These are phyloP conservation scores for Effrenium voratum DNA, from an alignment of 73 alveolate species.

Conservation along the genomic window DNA sequence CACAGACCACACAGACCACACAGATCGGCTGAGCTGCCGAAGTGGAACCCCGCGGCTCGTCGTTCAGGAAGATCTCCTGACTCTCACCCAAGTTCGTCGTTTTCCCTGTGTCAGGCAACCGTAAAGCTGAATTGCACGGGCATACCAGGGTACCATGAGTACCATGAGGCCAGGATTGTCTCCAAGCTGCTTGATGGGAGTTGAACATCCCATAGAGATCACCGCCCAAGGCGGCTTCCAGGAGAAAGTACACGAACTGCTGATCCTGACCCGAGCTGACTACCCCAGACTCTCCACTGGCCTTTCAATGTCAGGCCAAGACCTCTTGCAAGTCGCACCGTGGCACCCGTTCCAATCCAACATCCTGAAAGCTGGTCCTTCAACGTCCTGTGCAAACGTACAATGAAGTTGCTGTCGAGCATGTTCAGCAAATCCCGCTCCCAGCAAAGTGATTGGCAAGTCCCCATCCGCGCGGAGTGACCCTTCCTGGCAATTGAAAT, in stretches of 20 bases:
- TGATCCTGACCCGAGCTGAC: slow-evolving; percentile 13
- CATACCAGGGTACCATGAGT: too few species aligned
- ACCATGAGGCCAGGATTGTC: too few species aligned
- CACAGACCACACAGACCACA: too few species aligned
- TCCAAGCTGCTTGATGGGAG: slow-evolving; percentile 59
- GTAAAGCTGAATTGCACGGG: too few species aligned
- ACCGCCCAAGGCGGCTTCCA: slow-evolving; percentile 77
- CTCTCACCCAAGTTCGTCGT: too few species aligned
- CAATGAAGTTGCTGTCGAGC: slow-evolving; percentile 80
- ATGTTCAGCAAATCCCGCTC: slow-evolving; percentile 86
- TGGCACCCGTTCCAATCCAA: too few species aligned
- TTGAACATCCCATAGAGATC: slow-evolving; percentile 75
- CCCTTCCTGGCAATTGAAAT: not conserved
- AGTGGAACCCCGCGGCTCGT: slow-evolving; percentile 76
- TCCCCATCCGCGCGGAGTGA: slow-evolving; percentile 22
- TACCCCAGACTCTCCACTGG: too few species aligned
- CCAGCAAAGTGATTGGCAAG: slow-evolving; percentile 89
- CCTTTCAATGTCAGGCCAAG: too few species aligned
- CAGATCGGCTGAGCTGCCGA: not conserved
- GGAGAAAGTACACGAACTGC: slow-evolving; percentile 66
- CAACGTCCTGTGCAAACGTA: slow-evolving; percentile 71
- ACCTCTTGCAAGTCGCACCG: too few species aligned
- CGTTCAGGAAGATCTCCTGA: slow-evolving; percentile 77
- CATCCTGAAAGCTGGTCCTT: too few species aligned
- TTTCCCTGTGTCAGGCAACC: too few species aligned